phyloP scores from a whole-genome alignment of 176 grass and related monocot genomes.

The Eragrostis nindensis region DNA sequence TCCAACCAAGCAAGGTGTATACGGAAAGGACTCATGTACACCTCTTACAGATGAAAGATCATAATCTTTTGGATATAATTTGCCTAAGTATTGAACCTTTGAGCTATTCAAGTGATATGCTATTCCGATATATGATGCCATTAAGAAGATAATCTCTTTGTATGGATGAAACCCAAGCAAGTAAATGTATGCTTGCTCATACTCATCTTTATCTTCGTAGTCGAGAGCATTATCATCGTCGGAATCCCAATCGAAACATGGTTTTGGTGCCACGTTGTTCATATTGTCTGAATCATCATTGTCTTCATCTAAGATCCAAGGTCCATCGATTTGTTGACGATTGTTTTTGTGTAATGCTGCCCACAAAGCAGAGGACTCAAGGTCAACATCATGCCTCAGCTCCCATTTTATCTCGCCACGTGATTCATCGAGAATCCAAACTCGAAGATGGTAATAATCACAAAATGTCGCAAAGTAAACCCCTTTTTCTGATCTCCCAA shows the following conservation, averaged over 20 bases:
- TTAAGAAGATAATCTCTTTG: constrained; percentile 22
- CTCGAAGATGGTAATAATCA: neutral
- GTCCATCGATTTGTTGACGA: neutral
- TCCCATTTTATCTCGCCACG: neutral
- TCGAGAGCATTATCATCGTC: constrained; percentile 24
- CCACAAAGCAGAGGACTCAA: neutral
- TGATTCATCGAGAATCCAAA: constrained; percentile 21
- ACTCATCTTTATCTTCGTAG: neutral
- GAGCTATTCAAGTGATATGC: constrained; percentile 34
- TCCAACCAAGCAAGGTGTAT: constrained; percentile 13
- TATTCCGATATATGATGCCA: neutral
- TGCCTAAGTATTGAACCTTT: constrained; percentile 26
- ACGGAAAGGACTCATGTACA: constrained; percentile 1
- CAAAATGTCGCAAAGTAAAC: constrained; percentile 17
- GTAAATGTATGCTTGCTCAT: neutral
- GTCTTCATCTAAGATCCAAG: constrained; percentile 9
- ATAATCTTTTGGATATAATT: neutral
- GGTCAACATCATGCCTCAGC: neutral
- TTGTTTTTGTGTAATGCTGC: neutral
- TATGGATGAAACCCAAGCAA: constrained; percentile 28
- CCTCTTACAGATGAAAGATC: neutral
- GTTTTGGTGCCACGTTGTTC: neutral
- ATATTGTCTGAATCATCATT: neutral
- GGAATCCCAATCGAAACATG: constrained; percentile 6
- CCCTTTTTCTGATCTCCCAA: constrained; percentile 18